A percentile compares a stretch with the other conserved stretches of the same genome.
Evolutionary conservation across 2,329 filamentous ascomycete species (phyloP).

Genomic region (Pseudohalonectria lignicola): DNA sequence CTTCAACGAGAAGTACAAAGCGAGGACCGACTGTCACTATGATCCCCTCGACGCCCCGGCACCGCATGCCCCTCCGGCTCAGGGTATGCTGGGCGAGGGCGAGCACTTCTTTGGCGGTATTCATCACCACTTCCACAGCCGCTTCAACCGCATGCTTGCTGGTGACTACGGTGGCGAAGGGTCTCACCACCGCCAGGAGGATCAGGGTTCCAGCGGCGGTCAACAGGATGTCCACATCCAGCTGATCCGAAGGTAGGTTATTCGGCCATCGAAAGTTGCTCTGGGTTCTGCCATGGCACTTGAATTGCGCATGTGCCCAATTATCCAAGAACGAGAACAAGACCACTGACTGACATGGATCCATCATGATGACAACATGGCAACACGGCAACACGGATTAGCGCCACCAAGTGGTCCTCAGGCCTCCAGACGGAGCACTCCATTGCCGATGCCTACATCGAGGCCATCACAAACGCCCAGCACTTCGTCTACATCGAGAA

Average conservation of each 20-base stretch:
- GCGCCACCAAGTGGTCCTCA: slow-evolving; percentile 31
- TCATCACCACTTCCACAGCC: slow-evolving; percentile 22
- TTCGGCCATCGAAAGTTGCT: background rate
- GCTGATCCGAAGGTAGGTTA: slow-evolving; percentile 34
- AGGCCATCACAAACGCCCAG: slow-evolving; percentile 55
- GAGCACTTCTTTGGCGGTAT: slow-evolving; percentile 17
- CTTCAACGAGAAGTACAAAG: slow-evolving; percentile 66
- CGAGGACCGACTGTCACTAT: slow-evolving; percentile 40
- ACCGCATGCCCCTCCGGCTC: slow-evolving; percentile 11
- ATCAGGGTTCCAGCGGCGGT: too few species aligned
- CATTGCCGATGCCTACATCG: slow-evolving; percentile 75
- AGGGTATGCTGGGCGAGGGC: slow-evolving; percentile 12
- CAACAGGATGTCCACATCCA: slow-evolving; percentile 30
- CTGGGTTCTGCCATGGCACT: too few species aligned
- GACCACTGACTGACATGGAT: too few species aligned
- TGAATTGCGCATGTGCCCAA: background rate
- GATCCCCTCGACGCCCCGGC: slow-evolving; percentile 14
- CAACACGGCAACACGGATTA: too few species aligned
- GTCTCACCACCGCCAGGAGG: slow-evolving; percentile 3
- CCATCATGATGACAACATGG: too few species aligned
- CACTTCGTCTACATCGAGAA: slow-evolving; percentile 78
- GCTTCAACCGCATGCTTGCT: slow-evolving; percentile 23
- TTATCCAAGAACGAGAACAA: too few species aligned
- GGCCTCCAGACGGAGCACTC: slow-evolving; percentile 55
- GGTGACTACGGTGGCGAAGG: slow-evolving; percentile 17